A percentile compares a stretch with the other conserved stretches of the same genome.
Evolutionary conservation across 768 basidiomycete genomes (phyloP).

Genomic region (Xanthoconium purpureum): DNA sequence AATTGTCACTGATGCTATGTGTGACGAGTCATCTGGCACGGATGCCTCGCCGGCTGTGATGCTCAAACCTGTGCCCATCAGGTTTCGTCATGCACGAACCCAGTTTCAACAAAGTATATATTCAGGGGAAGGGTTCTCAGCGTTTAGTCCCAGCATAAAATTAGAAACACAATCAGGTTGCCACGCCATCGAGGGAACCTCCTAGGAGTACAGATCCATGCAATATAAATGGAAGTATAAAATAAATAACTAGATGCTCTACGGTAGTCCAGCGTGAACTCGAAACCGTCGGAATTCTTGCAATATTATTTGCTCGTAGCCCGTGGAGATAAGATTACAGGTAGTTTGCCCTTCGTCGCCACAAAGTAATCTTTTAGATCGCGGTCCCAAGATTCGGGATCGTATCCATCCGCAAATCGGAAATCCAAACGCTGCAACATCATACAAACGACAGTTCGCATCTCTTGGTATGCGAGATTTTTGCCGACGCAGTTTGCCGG

Average conservation of each 20-base stretch:
- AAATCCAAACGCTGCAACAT: constrained; percentile 43
- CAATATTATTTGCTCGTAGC: constrained; percentile 15
- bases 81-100: not conserved
- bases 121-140: constrained; percentile 9
- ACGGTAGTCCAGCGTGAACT: constrained; percentile 22
- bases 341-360: constrained; percentile 33
- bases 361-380: constrained; percentile 40
- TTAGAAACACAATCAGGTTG: constrained; percentile 5
- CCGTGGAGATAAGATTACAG: constrained; percentile 36
- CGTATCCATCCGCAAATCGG: constrained; percentile 37
- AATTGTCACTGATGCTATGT: not conserved
- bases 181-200: constrained; percentile 9
- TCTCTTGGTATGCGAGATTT: constrained; percentile 42
- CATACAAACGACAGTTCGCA: constrained; percentile 37
- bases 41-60: not conserved
- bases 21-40: not conserved
- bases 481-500: constrained; percentile 45
- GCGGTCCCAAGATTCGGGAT: constrained; percentile 31
- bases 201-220: constrained; percentile 15
- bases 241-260: constrained; percentile 26
- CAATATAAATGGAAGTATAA: constrained; percentile 11
- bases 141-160: not conserved
- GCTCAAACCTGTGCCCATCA: constrained; percentile 2
- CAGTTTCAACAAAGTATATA: constrained; percentile 4
- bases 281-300: constrained; percentile 7